phyloP scores from a whole-genome alignment of 192 early-diverging fungal species.

The Entomortierella lignicola region DNA sequence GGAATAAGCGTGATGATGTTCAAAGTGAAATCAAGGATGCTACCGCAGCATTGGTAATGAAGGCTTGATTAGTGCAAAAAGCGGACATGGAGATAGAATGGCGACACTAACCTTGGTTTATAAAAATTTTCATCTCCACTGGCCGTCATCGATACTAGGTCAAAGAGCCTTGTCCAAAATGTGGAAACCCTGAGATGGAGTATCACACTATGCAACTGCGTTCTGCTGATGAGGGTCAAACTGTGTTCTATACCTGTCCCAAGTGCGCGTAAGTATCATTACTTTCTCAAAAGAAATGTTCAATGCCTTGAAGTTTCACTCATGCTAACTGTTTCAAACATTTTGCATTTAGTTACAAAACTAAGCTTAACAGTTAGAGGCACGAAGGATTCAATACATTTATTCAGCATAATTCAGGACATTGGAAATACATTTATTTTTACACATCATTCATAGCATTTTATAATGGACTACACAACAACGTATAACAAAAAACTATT shows the following conservation, averaged over 20 bases:
- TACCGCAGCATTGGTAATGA: slow-evolving; percentile 57
- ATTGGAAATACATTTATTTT: background rate
- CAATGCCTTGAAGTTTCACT: too few relatives aligned
- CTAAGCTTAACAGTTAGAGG: slow-evolving; percentile 48
- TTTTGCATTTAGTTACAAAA: slow-evolving; percentile 34
- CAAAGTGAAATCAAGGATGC: slow-evolving; percentile 60
- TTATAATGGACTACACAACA: too few relatives aligned
- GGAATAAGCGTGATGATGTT: slow-evolving; percentile 77
- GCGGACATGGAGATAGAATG: background rate
- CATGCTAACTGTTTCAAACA: too few relatives aligned
- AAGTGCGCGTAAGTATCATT: slow-evolving; percentile 86
- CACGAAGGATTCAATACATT: background rate
- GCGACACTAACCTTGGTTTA: background rate
- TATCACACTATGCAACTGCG: slow-evolving; percentile 98
- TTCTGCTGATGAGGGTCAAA: slow-evolving; percentile 99
- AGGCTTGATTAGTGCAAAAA: background rate
- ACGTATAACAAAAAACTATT: too few relatives aligned
- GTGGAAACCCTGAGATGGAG: slow-evolving; percentile 92
- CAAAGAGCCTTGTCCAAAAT: slow-evolving; percentile 96
- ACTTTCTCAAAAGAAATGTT: background rate
- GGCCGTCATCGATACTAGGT: slow-evolving; percentile 62
- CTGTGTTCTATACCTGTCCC: slow-evolving; percentile 97
- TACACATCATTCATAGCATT: too few relatives aligned
- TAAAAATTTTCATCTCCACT: too few relatives aligned
- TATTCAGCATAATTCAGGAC: background rate